These are phyloP conservation scores for Alectoria sarmentosa DNA, from an alignment of 495 filamentous ascomycete genomes.

Conservation along the genomic window DNA sequence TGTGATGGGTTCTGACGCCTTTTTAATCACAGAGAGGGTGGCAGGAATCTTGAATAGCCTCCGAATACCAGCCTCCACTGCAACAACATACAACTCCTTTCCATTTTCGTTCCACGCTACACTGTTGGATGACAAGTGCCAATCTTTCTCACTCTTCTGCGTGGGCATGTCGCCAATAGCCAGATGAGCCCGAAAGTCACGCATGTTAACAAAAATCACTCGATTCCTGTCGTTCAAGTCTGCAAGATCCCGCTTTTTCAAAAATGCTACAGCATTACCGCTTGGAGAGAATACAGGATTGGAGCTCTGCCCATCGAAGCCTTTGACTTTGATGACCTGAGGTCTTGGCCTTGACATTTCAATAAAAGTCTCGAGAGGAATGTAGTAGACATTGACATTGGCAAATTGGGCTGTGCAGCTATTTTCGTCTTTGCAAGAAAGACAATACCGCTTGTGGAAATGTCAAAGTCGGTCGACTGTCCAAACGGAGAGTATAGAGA, in stretches of 20 bases:
- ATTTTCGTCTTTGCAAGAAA: constrained; percentile 56
- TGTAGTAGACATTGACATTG: constrained; percentile 59
- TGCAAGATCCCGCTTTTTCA: constrained; percentile 55
- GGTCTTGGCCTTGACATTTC: constrained; percentile 30
- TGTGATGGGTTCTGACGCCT: constrained; percentile 12
- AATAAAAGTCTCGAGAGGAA: constrained; percentile 47
- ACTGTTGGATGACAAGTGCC: constrained; percentile 49
- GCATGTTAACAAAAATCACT: constrained; percentile 43
- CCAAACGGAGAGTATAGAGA: constrained; percentile 51
- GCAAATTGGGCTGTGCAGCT: constrained; percentile 57
- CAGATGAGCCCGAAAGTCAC: constrained; percentile 41
- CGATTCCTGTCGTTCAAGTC: constrained; percentile 67
- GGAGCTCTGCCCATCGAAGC: constrained; percentile 60
- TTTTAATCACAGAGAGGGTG: constrained; percentile 27
- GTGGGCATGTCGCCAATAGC: constrained; percentile 28
- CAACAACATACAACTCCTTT: constrained; percentile 45
- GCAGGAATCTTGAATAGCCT: constrained; percentile 46
- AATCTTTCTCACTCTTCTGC: constrained; percentile 44
- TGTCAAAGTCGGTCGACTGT: constrained; percentile 49
- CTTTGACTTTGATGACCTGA: constrained; percentile 15
- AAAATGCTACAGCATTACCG: constrained; percentile 65
- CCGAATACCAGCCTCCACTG: constrained; percentile 45
- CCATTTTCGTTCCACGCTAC: constrained; percentile 51
- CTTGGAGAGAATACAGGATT: constrained; percentile 71
- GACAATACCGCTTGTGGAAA: constrained; percentile 50